Conservation (phyloP, 768 basidiomycete genomes). For the Rhodotorula kratochvilovae region DNA sequence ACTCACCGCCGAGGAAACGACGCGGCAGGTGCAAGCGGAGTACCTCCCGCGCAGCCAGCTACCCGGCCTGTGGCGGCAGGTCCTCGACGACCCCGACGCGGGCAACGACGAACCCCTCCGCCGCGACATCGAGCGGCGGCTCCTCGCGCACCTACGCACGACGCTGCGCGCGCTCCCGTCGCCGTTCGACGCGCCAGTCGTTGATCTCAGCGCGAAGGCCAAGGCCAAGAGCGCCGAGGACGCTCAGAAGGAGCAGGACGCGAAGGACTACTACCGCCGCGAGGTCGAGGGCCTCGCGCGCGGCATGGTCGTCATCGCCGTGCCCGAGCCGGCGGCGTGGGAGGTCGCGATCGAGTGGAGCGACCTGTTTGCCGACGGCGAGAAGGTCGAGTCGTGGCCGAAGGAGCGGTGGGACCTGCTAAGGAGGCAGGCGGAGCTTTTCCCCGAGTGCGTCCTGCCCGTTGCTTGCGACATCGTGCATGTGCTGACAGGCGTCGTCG, state of each 20-base stretch:
- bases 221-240: constrained; percentile 50
- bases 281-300: constrained; percentile 69
- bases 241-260: constrained; percentile 14
- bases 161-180: constrained; percentile 62
- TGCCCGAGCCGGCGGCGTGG: constrained; percentile 82
- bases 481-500: neutral
- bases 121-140: constrained; percentile 68
- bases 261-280: constrained; percentile 50
- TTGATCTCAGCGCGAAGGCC: constrained; percentile 31
- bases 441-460: constrained; percentile 53
- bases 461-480: neutral
- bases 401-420: constrained; percentile 51
- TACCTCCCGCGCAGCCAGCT: constrained; percentile 53
- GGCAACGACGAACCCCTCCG: constrained; percentile 64
- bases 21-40: constrained; percentile 43
- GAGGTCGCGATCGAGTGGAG: constrained; percentile 65
- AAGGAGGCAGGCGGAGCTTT: constrained; percentile 60
- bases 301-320: constrained; percentile 68
- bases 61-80: constrained; percentile 66
- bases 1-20: constrained; percentile 39
- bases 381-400: constrained; percentile 62
- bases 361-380: constrained; percentile 64
- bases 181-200: constrained; percentile 39
- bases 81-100: constrained; percentile 75
- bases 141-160: constrained; percentile 62